These are phyloP conservation scores for Fraxinus excelsior DNA, from an alignment of 257 asterid genomes.

Conservation along the genomic window DNA sequence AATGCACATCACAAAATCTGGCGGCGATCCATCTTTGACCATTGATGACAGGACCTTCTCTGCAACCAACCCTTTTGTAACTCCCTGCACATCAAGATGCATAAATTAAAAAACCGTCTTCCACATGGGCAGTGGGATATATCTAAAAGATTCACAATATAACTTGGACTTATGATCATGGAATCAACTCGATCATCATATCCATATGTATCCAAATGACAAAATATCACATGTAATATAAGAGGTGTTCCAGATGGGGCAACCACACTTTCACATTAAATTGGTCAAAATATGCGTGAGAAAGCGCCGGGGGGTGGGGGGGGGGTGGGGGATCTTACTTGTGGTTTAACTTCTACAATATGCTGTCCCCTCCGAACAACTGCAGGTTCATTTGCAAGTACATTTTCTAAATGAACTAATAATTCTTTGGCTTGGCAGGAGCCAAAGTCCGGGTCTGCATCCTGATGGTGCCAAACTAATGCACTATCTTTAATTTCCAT, in stretches of 20 bases:
- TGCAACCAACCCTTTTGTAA: constrained; percentile 78
- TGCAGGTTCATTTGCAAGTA: constrained; percentile 88
- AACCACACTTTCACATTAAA: background rate
- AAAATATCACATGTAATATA: background rate
- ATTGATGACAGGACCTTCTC: constrained; percentile 65
- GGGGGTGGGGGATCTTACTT: constrained; percentile 41
- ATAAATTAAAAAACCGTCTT: too few relatives aligned
- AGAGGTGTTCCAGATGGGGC: too few relatives aligned
- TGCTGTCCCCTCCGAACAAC: constrained; percentile 89
- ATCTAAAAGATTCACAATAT: background rate
- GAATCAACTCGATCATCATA: background rate
- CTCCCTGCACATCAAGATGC: constrained; percentile 60
- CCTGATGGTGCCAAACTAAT: constrained; percentile 88
- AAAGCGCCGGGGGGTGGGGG: background rate
- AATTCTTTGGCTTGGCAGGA: constrained; percentile 90
- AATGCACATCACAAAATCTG: constrained; percentile 80
- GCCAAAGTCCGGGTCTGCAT: constrained; percentile 87
- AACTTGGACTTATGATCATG: background rate
- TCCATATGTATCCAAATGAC: background rate
- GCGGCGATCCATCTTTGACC: constrained; percentile 50
- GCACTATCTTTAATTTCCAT: constrained; percentile 90
- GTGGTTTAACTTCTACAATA: constrained; percentile 94
- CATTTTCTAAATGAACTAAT: constrained; percentile 77
- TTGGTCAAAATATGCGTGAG: background rate
- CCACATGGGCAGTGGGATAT: background rate